phyloP scores from a whole-genome alignment of 176 grass and related monocot genomes.

The Thinopyrum elongatum region DNA sequence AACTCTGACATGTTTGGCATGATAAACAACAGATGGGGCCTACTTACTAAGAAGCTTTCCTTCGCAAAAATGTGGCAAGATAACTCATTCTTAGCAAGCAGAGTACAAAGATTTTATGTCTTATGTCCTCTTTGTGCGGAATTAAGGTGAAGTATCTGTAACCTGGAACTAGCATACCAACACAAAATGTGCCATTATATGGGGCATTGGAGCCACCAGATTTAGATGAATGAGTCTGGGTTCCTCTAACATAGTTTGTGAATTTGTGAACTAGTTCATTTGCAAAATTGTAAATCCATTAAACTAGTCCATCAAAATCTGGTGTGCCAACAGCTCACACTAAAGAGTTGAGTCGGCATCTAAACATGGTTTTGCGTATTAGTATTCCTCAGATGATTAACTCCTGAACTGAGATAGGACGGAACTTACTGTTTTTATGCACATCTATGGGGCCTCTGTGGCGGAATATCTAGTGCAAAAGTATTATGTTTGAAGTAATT shows the following conservation, averaged over 20 bases:
- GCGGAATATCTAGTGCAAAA: neutral
- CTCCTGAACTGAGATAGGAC: neutral
- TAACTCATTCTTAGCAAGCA: neutral
- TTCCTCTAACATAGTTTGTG: neutral
- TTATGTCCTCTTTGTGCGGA: neutral
- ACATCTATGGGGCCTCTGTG: neutral
- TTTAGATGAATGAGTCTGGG: neutral
- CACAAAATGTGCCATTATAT: neutral
- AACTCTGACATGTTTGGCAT: neutral
- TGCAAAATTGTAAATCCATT: neutral
- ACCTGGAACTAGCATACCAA: neutral
- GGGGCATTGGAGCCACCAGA: neutral
- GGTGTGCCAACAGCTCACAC: neutral
- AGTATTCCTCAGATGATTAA: neutral
- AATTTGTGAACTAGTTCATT: neutral
- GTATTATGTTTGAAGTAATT: neutral
- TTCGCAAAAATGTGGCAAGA: neutral
- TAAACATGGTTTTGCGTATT: constrained; percentile 6
- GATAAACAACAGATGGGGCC: neutral
- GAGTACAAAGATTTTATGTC: neutral
- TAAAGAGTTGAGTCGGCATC: neutral
- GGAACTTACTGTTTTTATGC: neutral
- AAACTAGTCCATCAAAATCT: neutral
- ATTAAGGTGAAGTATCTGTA: neutral
- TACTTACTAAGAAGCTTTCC: neutral